Conservation (phyloP, 306 rosid genomes). For the Castanea crenata region DNA sequence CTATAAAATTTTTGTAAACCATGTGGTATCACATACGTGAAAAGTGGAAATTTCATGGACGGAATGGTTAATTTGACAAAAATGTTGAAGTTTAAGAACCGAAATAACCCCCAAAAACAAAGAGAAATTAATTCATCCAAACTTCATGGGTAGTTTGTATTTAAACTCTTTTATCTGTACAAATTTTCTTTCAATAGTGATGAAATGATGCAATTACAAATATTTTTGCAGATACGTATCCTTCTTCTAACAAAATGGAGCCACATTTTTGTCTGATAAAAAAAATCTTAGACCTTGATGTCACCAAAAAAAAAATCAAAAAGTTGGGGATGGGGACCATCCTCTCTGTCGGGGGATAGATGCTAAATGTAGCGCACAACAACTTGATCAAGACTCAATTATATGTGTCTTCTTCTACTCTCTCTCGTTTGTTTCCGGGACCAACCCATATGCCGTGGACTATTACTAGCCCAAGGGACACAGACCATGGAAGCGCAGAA, state of each 20-base stretch:
- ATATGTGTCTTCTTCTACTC: slow-evolving; percentile 29
- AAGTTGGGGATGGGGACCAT: slow-evolving; percentile 24
- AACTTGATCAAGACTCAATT: slow-evolving; percentile 29
- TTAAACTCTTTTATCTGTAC: too few relatives aligned
- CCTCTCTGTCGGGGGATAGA: slow-evolving; percentile 27
- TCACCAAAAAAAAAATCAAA: not conserved
- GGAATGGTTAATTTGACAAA: too few relatives aligned
- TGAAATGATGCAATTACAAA: too few relatives aligned
- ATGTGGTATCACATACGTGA: too few relatives aligned
- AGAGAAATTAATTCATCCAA: too few relatives aligned
- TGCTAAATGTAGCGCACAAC: slow-evolving; percentile 15
- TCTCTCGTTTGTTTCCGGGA: slow-evolving; percentile 35
- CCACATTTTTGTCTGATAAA: not conserved
- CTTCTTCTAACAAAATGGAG: not conserved
- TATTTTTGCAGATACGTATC: too few relatives aligned
- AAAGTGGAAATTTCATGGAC: too few relatives aligned
- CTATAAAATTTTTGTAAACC: too few relatives aligned
- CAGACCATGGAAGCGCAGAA: slow-evolving; percentile 1
- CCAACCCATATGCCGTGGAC: slow-evolving; percentile 36
- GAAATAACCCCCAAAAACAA: too few relatives aligned
- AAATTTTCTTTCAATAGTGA: too few relatives aligned
- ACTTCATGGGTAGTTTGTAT: too few relatives aligned
- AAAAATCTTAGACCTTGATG: not conserved
- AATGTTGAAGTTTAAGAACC: too few relatives aligned
- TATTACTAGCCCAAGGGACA: slow-evolving; percentile 30